Evolutionary conservation across 495 filamentous ascomycete species (phyloP).

Genomic region (Copromyces sp.): DNA sequence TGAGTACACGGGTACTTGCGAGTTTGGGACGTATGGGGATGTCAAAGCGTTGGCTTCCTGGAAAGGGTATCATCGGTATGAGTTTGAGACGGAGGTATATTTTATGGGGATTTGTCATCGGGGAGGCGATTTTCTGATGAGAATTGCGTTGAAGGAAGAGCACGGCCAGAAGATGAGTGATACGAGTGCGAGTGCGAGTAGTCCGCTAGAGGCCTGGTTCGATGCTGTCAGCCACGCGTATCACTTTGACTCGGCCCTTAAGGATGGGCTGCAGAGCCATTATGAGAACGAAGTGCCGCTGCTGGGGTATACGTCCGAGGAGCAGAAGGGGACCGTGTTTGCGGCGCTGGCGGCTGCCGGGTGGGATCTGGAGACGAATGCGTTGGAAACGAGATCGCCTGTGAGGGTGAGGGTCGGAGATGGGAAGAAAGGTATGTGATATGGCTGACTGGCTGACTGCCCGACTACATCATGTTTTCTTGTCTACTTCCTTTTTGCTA

Average conservation of each 20-base stretch:
- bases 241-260: slow-evolving; percentile 26
- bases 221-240: slow-evolving; percentile 56
- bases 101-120: slow-evolving; percentile 44
- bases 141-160: slow-evolving; percentile 55
- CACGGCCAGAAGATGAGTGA: neutral
- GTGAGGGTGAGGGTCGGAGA: slow-evolving; percentile 21
- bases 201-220: slow-evolving; percentile 62
- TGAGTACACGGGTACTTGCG: slow-evolving; percentile 34
- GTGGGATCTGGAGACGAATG: slow-evolving; percentile 36
- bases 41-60: slow-evolving; percentile 15
- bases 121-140: slow-evolving; percentile 31
- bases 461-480: neutral
- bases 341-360: slow-evolving; percentile 23
- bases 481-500: neutral
- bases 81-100: slow-evolving; percentile 44
- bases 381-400: slow-evolving; percentile 33
- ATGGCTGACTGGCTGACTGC: neutral
- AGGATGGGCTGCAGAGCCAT: slow-evolving; percentile 22
- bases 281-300: slow-evolving; percentile 27
- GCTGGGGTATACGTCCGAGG: slow-evolving; percentile 24
- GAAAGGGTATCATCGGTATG: slow-evolving; percentile 32
- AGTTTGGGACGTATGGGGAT: slow-evolving; percentile 31
- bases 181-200: slow-evolving; percentile 17
- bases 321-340: slow-evolving; percentile 24
- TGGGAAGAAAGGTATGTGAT: slow-evolving; percentile 20